A percentile compares a stretch with the other conserved stretches of the same genome.
phyloP scores from a whole-genome alignment of 257 asterid genomes.

The Scutellaria barbata region DNA sequence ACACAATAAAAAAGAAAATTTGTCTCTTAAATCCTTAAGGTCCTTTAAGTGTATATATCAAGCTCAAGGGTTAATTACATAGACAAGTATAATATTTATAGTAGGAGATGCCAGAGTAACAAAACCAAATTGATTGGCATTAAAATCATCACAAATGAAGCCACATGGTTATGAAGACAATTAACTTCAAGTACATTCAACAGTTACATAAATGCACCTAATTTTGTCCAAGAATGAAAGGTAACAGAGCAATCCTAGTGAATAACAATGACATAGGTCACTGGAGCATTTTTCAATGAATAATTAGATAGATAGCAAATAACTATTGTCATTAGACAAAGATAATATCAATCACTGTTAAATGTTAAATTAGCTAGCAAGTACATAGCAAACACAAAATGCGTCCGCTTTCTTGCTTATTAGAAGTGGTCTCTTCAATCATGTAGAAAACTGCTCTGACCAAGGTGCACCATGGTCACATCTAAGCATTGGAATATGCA shows the following conservation, averaged over 20 bases:
- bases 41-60: conserved; percentile 6
- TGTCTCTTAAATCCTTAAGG: background rate
- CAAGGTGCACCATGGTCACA: too few relatives aligned
- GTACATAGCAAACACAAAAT: background rate
- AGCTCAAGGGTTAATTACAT: background rate
- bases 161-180: background rate
- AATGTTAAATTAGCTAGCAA: background rate
- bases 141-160: background rate
- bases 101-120: background rate
- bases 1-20: background rate
- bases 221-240: background rate
- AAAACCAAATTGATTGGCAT: background rate
- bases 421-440: background rate
- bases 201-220: background rate
- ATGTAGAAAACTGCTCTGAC: too few relatives aligned
- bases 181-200: background rate
- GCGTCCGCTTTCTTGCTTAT: background rate
- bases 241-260: background rate
- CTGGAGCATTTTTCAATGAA: conserved; percentile 6
- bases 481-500: background rate
- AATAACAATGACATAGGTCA: background rate
- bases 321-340: conserved; percentile 3
- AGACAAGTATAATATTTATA: background rate
- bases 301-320: background rate
- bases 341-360: background rate